These are phyloP conservation scores for Adansonia digitata DNA, from an alignment of 345 rosid species.

Conservation along the genomic window DNA sequence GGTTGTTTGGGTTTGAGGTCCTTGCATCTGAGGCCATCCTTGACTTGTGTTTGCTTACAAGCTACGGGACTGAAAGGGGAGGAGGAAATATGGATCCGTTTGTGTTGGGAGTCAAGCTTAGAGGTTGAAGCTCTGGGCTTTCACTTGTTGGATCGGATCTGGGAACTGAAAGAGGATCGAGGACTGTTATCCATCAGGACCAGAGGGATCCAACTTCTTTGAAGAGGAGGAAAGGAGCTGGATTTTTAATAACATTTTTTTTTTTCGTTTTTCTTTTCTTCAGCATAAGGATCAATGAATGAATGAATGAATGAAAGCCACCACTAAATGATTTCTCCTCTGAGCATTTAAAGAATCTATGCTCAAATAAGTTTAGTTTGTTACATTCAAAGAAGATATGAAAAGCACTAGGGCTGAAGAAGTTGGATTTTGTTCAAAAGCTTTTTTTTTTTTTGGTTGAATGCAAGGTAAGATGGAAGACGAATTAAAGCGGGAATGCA, in stretches of 20 bases:
- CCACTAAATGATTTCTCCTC: not conserved
- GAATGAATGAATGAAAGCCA: too few relatives aligned
- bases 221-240: conserved; percentile 89
- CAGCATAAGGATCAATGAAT: not conserved
- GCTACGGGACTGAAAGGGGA: conserved; percentile 17
- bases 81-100: conserved; percentile 17
- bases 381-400: not conserved
- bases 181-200: conserved; percentile 88
- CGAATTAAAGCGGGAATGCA: too few relatives aligned
- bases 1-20: conserved; percentile 37
- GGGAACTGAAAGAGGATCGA: conserved; percentile 86
- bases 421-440: not conserved
- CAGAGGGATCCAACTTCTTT: conserved; percentile 79
- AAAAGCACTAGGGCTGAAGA: not conserved
- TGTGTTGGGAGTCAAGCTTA: conserved; percentile 21
- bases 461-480: too few relatives aligned
- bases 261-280: conserved; percentile 1
- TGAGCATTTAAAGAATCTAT: too few relatives aligned
- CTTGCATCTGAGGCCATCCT: conserved; percentile 59
- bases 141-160: conserved; percentile 81
- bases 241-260: conserved; percentile 86
- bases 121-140: conserved; percentile 55
- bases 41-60: conserved; percentile 48
- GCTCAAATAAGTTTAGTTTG: too few relatives aligned
- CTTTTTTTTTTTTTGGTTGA: too few relatives aligned